These are phyloP conservation scores for Arxiozyma bovina DNA, from an alignment of 1,139 yeast species.

Conservation along the genomic window DNA sequence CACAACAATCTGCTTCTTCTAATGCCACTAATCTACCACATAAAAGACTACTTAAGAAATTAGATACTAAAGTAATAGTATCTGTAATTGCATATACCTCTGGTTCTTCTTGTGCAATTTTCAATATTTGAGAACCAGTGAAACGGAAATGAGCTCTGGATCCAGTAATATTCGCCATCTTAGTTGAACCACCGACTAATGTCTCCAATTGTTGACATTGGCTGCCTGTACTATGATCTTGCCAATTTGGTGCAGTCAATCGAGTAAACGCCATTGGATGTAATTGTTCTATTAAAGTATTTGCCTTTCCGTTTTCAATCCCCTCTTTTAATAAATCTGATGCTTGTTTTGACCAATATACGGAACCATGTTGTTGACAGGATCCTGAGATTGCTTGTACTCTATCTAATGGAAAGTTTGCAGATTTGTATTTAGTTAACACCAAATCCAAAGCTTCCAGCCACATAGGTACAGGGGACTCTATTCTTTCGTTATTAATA, in stretches of 20 bases:
- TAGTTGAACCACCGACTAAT: constrained; percentile 47
- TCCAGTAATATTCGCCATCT: constrained; percentile 64
- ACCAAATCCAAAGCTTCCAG: constrained; percentile 69
- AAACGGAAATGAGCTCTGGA: constrained; percentile 84
- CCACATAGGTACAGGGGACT: constrained; percentile 87
- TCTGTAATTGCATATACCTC: constrained; percentile 48
- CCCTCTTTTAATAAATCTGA: constrained; percentile 31
- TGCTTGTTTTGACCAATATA: constrained; percentile 60
- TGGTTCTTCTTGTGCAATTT: constrained; percentile 50
- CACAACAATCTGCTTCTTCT: constrained; percentile 85
- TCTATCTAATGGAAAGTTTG: constrained; percentile 44
- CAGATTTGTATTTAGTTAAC: constrained; percentile 37
- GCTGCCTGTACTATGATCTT: constrained; percentile 75
- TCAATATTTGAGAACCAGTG: constrained; percentile 83
- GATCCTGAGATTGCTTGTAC: constrained; percentile 78
- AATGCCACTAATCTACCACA: constrained; percentile 55
- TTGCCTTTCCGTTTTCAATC: constrained; percentile 23
- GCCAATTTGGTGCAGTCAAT: constrained; percentile 82
- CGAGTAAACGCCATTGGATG: constrained; percentile 47
- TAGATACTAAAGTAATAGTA: constrained; percentile 67
- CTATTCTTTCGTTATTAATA: constrained; percentile 42
- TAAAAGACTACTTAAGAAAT: constrained; percentile 65
- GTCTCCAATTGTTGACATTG: constrained; percentile 59
- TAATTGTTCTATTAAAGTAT: constrained; percentile 40
- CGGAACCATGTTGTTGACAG: constrained; percentile 89